These are phyloP conservation scores for Vitis rotundifolia DNA, from an alignment of 164 flowering plant species.

Conservation along the genomic window DNA sequence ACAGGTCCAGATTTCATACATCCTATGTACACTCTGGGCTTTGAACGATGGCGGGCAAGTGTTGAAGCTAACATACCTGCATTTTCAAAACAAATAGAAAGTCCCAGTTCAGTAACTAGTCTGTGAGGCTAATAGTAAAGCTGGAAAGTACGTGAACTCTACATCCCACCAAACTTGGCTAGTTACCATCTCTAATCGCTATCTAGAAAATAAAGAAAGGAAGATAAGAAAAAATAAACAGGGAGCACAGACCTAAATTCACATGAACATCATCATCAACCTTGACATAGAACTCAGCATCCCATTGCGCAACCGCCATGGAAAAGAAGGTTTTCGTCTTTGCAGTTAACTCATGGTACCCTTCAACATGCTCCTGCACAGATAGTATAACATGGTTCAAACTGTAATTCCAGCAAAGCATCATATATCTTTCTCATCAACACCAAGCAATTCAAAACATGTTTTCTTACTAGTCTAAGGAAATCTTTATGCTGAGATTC, in stretches of 20 bases:
- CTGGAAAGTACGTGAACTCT: background rate
- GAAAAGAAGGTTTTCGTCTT: slow-evolving; percentile 10
- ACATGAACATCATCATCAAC: slow-evolving; percentile 14
- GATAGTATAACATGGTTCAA: background rate
- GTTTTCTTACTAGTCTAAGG: slow-evolving; percentile 22
- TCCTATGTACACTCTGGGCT: slow-evolving; percentile 18
- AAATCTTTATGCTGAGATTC: slow-evolving; percentile 22
- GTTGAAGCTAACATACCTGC: slow-evolving; percentile 20
- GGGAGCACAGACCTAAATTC: slow-evolving; percentile 8
- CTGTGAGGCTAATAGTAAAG: background rate
- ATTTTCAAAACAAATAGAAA: background rate
- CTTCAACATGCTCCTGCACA: slow-evolving; percentile 19
- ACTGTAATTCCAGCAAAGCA: background rate
- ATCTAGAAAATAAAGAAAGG: background rate
- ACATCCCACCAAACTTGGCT: background rate
- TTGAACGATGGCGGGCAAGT: slow-evolving; percentile 16
- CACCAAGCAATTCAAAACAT: background rate
- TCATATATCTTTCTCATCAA: background rate
- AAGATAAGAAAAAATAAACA: too few species aligned
- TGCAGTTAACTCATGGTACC: slow-evolving; percentile 6
- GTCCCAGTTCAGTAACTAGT: background rate
- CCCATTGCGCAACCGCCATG: slow-evolving; percentile 12
- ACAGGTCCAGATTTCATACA: slow-evolving; percentile 29
- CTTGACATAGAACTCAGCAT: slow-evolving; percentile 12
- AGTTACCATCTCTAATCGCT: background rate